Conservation (phyloP, 768 basidiomycete species). For the Gloeophyllum trabeum region DNA sequence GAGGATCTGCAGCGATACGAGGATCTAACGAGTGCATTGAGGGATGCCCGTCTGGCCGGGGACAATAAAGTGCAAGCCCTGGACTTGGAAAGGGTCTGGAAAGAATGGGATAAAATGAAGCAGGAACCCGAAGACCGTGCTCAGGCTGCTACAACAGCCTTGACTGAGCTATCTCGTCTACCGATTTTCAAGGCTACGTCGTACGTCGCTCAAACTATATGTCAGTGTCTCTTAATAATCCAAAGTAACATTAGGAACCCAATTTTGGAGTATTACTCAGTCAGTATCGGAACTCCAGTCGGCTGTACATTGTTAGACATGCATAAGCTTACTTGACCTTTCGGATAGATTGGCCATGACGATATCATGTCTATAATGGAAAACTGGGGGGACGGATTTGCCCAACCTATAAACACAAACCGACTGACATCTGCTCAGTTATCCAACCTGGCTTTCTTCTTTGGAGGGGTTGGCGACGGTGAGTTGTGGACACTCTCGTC, state of each 20-base stretch:
- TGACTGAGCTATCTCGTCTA: neutral
- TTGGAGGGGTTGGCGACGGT: conserved; percentile 13
- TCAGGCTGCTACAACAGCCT: neutral
- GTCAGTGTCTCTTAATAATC: neutral
- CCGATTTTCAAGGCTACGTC: neutral
- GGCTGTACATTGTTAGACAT: neutral
- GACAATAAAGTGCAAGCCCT: neutral
- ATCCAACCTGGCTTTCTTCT: conserved; percentile 6
- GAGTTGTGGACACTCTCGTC: neutral
- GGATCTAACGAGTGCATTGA: neutral
- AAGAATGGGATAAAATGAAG: neutral
- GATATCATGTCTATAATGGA: conserved; percentile 6
- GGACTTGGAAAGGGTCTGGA: neutral
- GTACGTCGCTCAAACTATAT: neutral
- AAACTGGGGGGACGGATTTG: conserved; percentile 3
- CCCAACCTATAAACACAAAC: conserved; percentile 2
- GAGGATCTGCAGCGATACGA: conserved; percentile 2
- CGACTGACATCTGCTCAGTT: neutral
- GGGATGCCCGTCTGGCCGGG: neutral
- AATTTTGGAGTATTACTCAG: conserved; percentile 4
- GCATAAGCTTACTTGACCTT: neutral
- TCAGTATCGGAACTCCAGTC: neutral
- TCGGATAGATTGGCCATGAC: conserved; percentile 6
- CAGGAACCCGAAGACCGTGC: neutral
- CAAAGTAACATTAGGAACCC: too few species aligned